Base-by-base conservation (phyloP, 345 rosid species). In the Salix suchowensis region DNA sequence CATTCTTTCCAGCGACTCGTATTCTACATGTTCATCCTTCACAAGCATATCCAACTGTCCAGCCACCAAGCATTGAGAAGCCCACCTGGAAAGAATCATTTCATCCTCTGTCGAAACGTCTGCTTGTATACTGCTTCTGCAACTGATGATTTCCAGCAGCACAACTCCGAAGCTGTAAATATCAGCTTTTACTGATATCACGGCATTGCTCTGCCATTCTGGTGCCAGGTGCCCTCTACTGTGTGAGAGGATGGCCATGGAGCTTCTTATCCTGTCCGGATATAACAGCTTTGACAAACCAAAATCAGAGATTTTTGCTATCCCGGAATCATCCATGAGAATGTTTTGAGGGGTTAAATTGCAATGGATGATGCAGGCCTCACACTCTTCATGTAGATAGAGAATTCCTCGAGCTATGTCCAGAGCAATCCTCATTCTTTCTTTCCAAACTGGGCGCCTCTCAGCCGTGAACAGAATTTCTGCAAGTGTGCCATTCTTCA, bases 131-230 rank as follows among this genome's bases (percentile, higher is more conserved):
- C 58, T 74, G 62, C 78, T 77, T 44, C 73, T 60, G 54, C 82
- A 76, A 34, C 82, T 78, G 19, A 78, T 52, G 8, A 78, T 81
- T 77, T 84, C 86, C 54, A 84, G n/a, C 46, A 81, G 28, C 65
- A 84, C 40, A 0, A 84, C 58, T 44, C 86, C 84, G 7, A 61
- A 84, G 73, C 84, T 84, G 75, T 78, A 84, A 9, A 79, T 40
- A 30, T 83, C 83, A 5, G 21, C 77, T 65, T 76, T 79, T 10
- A 62, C 7, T 0, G 85, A 65, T 58, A 76, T 71, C 12, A 67
- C 44, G 0, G 64, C 50, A 0, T 76, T 72, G n/a, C 16, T 54
- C 64, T 73, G 81, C 80, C 79, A 58, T 39, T 83, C 85, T 0
- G 83, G 83, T 70, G 81, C 83, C 34, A 69, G 11, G n/a, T 83